Conservation (phyloP, 148 eudicot species). For the Camellia lanceoleosa region DNA sequence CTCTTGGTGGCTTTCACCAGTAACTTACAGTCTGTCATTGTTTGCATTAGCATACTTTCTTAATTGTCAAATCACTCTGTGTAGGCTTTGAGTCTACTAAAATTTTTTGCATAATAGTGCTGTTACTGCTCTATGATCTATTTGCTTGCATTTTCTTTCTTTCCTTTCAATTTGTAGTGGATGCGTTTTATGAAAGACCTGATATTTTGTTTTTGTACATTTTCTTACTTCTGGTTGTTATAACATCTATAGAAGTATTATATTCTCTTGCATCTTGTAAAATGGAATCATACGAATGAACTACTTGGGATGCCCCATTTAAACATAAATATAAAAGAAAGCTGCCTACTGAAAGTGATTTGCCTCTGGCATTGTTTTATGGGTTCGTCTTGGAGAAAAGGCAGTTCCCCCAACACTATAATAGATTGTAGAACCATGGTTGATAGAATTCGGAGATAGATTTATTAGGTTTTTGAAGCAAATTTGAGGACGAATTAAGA, state of each 20-base stretch:
- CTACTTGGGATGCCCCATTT: not conserved
- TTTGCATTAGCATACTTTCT: not conserved
- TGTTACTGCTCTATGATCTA: not conserved
- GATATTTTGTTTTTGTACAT: not conserved
- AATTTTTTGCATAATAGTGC: not conserved
- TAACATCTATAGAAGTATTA: not conserved
- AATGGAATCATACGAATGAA: not conserved
- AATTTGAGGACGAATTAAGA: not conserved
- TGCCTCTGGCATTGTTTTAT: not conserved
- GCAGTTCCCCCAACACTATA: too few relatives aligned
- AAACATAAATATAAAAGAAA: not conserved
- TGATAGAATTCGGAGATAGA: too few relatives aligned
- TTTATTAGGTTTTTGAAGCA: not conserved
- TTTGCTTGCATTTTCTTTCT: not conserved
- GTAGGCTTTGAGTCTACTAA: not conserved
- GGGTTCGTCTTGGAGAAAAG: not conserved
- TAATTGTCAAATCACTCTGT: not conserved
- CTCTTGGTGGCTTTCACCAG: not conserved
- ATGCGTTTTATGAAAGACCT: not conserved
- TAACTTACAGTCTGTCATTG: not conserved
- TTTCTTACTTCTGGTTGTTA: constrained; percentile 1
- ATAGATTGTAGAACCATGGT: too few relatives aligned
- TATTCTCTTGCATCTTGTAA: not conserved
- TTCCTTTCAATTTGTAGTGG: not conserved
- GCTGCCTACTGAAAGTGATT: not conserved